Evolutionary conservation across 768 basidiomycete species (phyloP).

Genomic region (Lepiota subincarnata): DNA sequence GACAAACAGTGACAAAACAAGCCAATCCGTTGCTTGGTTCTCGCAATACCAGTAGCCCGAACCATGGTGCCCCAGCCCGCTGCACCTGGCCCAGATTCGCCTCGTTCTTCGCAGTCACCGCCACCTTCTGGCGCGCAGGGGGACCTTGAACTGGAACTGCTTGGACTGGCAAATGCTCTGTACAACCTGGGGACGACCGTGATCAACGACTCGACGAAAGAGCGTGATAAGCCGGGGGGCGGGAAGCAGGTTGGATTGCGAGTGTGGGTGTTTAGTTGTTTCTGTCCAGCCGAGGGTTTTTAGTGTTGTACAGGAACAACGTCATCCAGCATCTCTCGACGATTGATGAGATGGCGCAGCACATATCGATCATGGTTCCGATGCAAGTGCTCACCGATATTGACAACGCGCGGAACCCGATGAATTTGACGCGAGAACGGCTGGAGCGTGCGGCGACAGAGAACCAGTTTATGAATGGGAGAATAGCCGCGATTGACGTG

Average conservation of each 20-base stretch:
- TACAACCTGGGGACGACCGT: conserved; percentile 83
- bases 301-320: conserved; percentile 53
- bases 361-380: conserved; percentile 62
- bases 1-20: conserved; percentile 11
- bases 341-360: conserved; percentile 66
- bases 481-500: conserved; percentile 75
- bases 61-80: conserved; percentile 11
- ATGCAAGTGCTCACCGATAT: conserved; percentile 75
- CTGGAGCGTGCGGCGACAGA: conserved; percentile 82
- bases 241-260: conserved; percentile 75
- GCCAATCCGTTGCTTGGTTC: neutral
- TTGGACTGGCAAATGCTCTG: conserved; percentile 71
- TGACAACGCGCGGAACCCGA: conserved; percentile 76
- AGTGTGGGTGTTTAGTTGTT: conserved; percentile 44
- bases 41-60: neutral
- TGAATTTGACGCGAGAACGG: conserved; percentile 76
- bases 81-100: conserved; percentile 54
- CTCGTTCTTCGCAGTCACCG: conserved; percentile 70
- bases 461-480: conserved; percentile 90
- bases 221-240: conserved; percentile 64
- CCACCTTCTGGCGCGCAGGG: conserved; percentile 66
- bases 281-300: conserved; percentile 3
- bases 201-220: conserved; percentile 78
- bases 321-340: conserved; percentile 63
- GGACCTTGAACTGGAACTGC: conserved; percentile 69